Base-by-base conservation (phyloP, 2,329 filamentous ascomycete genomes). In the Paecilomyces dactylethromorphus region DNA sequence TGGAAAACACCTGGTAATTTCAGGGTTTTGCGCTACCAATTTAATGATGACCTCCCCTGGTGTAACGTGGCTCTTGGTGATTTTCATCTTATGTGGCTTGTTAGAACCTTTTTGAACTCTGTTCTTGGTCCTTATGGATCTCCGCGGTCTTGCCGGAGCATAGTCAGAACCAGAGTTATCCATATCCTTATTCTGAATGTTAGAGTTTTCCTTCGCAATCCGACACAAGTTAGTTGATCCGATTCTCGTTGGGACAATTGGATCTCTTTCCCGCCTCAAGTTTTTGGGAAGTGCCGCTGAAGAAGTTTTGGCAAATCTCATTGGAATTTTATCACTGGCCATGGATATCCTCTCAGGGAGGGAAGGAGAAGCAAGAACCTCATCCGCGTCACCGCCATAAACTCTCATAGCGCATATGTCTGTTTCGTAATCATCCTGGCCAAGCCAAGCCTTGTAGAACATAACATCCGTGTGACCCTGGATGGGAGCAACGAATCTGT, bases 1-100 rank as follows among this genome's bases (percentile, higher is more conserved):
- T 2, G 63, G 56, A 15, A 70, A 66, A 7, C 59, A 54, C 2
- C 67, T 64, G 1, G 59, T 59, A 2, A 56, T 57, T 0, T 56
- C 58, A 0, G 58, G 62, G 1, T 55, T 61, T 11, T 62, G 57
- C 0, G 59, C 65, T 11, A 62, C 45, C 1, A 69, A 39, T 11
- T 65, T 68, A 56, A 65, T 65, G 1, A 63, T 57, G 3, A 65
- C 53, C 13, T 50, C n/a, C 13, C 29, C 21, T 15, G 4, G 21
- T 1, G 7, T 15, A 15, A 8, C 11, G 32, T 15, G 3, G 7
- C 5, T 1, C 32, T 33, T 4, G 10, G 3, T 15, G 11, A 11
- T 12, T 8, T 10, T 33, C 32, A 29, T 5, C 7, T 33, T 11
- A 15, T 15, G 4, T 15, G 32, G 32, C 8, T 33, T 33, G 6